Evolutionary conservation across 2,329 filamentous ascomycete genomes (phyloP).

Genomic region (Cordyceps pruinosa): DNA sequence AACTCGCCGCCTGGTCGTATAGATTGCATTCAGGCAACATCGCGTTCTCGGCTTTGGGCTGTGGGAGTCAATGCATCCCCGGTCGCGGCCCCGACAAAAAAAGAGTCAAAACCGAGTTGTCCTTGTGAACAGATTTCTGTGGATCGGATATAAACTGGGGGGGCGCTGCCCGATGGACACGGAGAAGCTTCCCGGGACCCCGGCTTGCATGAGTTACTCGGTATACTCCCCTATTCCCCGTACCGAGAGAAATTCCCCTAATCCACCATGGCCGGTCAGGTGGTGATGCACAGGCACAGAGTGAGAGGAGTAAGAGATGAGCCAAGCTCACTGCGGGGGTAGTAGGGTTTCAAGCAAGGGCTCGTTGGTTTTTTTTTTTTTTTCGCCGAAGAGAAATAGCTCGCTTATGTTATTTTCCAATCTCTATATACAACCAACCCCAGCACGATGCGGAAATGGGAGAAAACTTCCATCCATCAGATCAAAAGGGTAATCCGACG

Average conservation of each 20-base stretch:
- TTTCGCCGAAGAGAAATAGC: too few species aligned
- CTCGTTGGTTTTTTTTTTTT: neutral
- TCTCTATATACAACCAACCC: neutral
- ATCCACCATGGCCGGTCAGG: neutral
- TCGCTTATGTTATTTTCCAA: too few species aligned
- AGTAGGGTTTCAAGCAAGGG: neutral
- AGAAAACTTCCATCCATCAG: neutral
- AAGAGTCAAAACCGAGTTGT: neutral
- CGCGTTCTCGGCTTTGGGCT: neutral
- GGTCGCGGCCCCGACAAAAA: neutral
- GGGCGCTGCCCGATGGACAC: neutral
- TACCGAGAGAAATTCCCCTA: neutral
- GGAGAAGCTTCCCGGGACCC: neutral
- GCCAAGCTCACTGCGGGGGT: neutral
- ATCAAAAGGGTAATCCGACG: neutral
- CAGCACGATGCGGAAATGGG: neutral
- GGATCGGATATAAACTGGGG: slow-evolving; percentile 1
- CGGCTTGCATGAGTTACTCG: slow-evolving; percentile 5
- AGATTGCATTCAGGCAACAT: neutral
- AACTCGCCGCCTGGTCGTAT: neutral
- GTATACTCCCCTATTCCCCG: neutral
- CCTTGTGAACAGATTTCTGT: slow-evolving; percentile 9
- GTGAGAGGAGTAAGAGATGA: neutral
- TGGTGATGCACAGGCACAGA: neutral
- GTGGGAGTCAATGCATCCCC: neutral